Base-by-base conservation (phyloP, 177 flowering plant species). In the Vitis hybrid region DNA sequence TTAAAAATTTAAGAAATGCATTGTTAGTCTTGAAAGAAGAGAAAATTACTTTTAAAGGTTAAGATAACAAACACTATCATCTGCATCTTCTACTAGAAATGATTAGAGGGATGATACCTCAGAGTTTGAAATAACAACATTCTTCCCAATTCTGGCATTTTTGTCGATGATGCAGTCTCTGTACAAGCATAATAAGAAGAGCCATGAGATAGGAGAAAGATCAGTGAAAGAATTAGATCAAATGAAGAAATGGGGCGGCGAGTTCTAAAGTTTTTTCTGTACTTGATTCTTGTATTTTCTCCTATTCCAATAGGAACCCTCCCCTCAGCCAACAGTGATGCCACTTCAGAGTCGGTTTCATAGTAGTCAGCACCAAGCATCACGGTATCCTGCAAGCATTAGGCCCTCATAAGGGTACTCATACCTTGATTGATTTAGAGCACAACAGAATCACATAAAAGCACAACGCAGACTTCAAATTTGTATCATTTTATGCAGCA, bases 341-440 rank as follows among this genome's bases (percentile, higher is more conserved):
- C 83, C 30, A 75, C 62, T 82, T 96, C 98, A 15, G 70, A 81
- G 10, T 86, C 91, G 14, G 98, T 93, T 83, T 93, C 95, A 72
- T 93, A 91, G 74, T 69, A 89, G 79, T 91, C 97, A 57, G 98
- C 99, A 10, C 98, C 98, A 60, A 95, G 94, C 99, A 95, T 95
- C 70, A 95, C 93, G 7, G 93, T 90, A 66, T 93, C 98, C 97
- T 91, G 89, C 81, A 81, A 19, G 11, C 57, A 57, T 68, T 12
- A 49, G 14, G 19, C 68, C 27, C 52, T 70, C 56, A 15, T 56
- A 18, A 70, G 51, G 21, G 24, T 14, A 59, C 3, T 11, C 51
- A 15, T 51, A 51, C 14, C 1, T 14, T 54, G 46, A 40, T 40
- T 27, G 30, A 27, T 27, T 27, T 3, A 27, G 30, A 27, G 30